Base-by-base conservation (phyloP, 345 rosid genomes). In the Eutrema yunnanense region DNA sequence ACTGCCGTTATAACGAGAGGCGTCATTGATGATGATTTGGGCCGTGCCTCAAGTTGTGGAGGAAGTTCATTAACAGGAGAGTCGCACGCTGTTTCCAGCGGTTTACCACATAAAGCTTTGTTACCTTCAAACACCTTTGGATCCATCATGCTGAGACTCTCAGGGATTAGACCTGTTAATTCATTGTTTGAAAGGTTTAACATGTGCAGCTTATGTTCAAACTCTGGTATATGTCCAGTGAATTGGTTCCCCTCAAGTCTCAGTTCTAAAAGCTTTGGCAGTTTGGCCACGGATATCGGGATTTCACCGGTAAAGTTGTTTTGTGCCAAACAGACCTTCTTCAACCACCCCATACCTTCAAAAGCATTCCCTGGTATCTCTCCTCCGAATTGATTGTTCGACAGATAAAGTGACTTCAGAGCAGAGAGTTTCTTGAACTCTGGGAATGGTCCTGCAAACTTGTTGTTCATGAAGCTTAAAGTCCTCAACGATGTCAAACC, bases 221-320 rank as follows among this genome's bases (percentile, higher is more conserved):
- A 88, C 33, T 85, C 74, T 6, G 99, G 96, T 54, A 90, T 71
- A 5, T 22, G 5, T 34, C 99, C 98, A 0, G 52, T 75, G 73
- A 96, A 90, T 62, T 72, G 75, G 82, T 96, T 96, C 5, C 81
- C 83, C 0, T 88, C 92, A 41, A 96, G 82, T 53, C 86, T 74
- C 51, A 90, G 63, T 12, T 81, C 87, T 59, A 82, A 5, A 49
- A 92, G 88, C 76, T 81, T 88, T 0, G 90, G 78, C 74, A 90
- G 56, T 9, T 52, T 34, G 6, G 80, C 26, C 69, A 96, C 9
- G 0, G 98, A 92, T 4, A 71, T 19, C 0, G 99, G 98, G 51
- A 96, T 87, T 13, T 64, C 55, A 22, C 96, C 98, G 3, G 76
- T 56, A 50, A 96, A 92, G 44, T 64, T 29, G 73, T 96, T 96